A percentile compares a stretch with the other conserved stretches of the same genome.
Evolutionary conservation across 2,329 filamentous ascomycete species (phyloP).

Genomic region (Zymoseptoria brevis): DNA sequence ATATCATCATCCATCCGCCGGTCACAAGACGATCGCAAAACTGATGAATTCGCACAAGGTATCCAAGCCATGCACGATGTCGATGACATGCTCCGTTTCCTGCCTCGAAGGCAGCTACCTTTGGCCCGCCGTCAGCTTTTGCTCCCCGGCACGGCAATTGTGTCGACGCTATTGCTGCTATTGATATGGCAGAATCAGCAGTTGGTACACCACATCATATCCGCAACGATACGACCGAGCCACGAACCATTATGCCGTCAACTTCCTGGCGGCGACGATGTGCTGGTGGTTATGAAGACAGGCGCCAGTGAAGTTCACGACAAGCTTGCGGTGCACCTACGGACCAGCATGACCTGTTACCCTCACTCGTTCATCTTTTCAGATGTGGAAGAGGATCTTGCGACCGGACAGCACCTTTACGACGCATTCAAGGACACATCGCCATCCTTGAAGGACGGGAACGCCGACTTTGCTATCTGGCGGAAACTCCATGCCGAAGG

Average conservation of each 20-base stretch:
- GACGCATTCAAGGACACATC: conserved; percentile 21
- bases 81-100: too few species aligned
- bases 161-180: neutral
- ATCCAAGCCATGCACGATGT: too few species aligned
- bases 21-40: too few species aligned
- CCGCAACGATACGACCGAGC: neutral
- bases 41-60: too few species aligned
- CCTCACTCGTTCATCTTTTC: conserved; percentile 31
- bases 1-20: too few species aligned
- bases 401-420: conserved; percentile 27
- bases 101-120: too few species aligned
- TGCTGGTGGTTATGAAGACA: conserved; percentile 47
- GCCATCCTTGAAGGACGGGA: conserved; percentile 8
- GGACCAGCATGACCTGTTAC: conserved; percentile 30
- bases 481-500: conserved; percentile 15
- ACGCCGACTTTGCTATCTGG: conserved; percentile 23
- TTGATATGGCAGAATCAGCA: neutral
- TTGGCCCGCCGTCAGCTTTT: neutral
- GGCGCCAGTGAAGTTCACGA: conserved; percentile 27
- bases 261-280: conserved; percentile 35
- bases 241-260: conserved; percentile 9
- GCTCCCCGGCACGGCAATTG: neutral
- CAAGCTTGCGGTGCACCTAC: conserved; percentile 27
- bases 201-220: too few species aligned
- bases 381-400: conserved; percentile 31